These are phyloP conservation scores for Schwanniomyces yamadae DNA, from an alignment of 805 yeast genomes.

Conservation along the genomic window DNA sequence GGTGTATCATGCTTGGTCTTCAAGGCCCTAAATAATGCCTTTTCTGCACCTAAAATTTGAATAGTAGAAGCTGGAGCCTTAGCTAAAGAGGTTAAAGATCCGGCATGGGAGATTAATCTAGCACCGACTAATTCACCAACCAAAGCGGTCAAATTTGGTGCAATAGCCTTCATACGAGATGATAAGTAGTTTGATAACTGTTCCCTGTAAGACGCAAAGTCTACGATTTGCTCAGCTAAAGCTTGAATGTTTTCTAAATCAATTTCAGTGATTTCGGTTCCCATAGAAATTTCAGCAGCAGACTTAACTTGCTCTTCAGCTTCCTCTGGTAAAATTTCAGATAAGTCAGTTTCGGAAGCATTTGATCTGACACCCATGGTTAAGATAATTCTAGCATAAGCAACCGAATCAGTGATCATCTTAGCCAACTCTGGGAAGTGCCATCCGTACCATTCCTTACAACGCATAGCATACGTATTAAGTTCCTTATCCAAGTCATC, in stretches of 20 bases:
- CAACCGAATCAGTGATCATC: slow-evolving; percentile 92
- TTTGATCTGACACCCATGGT: slow-evolving; percentile 93
- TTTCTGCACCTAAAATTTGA: slow-evolving; percentile 98
- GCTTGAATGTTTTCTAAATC: slow-evolving; percentile 87
- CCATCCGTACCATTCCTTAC: slow-evolving; percentile 99
- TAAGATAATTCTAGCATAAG: slow-evolving; percentile 90
- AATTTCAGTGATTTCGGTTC: slow-evolving; percentile 93
- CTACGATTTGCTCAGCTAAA: slow-evolving; percentile 94
- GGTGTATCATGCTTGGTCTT: slow-evolving; percentile 99
- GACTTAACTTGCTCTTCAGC: slow-evolving; percentile 66
- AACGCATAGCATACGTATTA: slow-evolving; percentile 97
- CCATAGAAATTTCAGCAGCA: slow-evolving; percentile 99
- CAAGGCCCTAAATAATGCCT: slow-evolving; percentile 96
- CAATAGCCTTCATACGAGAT: slow-evolving; percentile 97
- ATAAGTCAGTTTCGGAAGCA: slow-evolving; percentile 83
- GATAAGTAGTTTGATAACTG: slow-evolving; percentile 88
- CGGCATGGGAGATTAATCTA: slow-evolving; percentile 95
- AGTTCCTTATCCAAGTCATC: slow-evolving; percentile 97
- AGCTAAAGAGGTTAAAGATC: slow-evolving; percentile 89
- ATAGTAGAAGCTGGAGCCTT: slow-evolving; percentile 99
- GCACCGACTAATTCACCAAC: slow-evolving; percentile 99
- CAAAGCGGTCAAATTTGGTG: slow-evolving; percentile 92
- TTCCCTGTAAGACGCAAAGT: slow-evolving; percentile 94
- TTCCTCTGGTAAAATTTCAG: slow-evolving; percentile 47
- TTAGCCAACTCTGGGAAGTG: slow-evolving; percentile 99